phyloP scores from a whole-genome alignment of 2,329 filamentous ascomycete genomes.

The Ambrosiella beaveri region DNA sequence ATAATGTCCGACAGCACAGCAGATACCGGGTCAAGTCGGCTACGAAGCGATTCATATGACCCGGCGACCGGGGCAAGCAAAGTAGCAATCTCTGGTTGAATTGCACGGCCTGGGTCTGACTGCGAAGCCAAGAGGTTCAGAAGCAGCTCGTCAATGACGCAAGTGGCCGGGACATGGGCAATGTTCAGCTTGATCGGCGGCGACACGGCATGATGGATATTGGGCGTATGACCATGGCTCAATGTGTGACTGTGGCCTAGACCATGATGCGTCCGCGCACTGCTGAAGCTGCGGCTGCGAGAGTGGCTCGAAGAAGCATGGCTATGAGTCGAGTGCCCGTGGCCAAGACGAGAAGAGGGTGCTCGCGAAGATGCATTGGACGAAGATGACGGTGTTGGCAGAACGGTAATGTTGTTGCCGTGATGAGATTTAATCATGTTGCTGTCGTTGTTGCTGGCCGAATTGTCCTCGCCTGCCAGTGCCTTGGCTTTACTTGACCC shows the following conservation, averaged over 20 bases:
- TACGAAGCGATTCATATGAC: slow-evolving; percentile 3
- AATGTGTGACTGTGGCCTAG: not conserved
- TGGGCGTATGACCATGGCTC: not conserved
- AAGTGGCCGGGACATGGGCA: slow-evolving; percentile 6
- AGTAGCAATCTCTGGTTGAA: slow-evolving; percentile 9
- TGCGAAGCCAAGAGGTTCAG: slow-evolving; percentile 6
- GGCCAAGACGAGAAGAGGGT: not conserved
- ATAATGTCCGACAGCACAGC: slow-evolving; percentile 77
- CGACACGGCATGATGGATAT: not conserved
- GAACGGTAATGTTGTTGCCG: not conserved
- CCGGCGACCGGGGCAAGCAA: slow-evolving; percentile 2
- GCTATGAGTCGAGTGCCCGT: not conserved
- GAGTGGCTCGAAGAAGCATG: not conserved
- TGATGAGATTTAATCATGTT: not conserved
- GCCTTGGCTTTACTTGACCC: not conserved
- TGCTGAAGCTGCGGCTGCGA: not conserved
- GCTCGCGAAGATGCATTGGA: not conserved
- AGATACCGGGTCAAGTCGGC: slow-evolving; percentile 36
- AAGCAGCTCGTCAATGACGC: slow-evolving; percentile 9
- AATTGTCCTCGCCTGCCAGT: not conserved
- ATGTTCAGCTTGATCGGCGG: slow-evolving; percentile 2
- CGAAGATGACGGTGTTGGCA: not conserved
- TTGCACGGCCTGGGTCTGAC: slow-evolving; percentile 1
- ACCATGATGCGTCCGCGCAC: not conserved
- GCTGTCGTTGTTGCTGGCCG: not conserved